Evolutionary conservation across 495 filamentous ascomycete species (phyloP).

Genomic region (Penicillium angulare): DNA sequence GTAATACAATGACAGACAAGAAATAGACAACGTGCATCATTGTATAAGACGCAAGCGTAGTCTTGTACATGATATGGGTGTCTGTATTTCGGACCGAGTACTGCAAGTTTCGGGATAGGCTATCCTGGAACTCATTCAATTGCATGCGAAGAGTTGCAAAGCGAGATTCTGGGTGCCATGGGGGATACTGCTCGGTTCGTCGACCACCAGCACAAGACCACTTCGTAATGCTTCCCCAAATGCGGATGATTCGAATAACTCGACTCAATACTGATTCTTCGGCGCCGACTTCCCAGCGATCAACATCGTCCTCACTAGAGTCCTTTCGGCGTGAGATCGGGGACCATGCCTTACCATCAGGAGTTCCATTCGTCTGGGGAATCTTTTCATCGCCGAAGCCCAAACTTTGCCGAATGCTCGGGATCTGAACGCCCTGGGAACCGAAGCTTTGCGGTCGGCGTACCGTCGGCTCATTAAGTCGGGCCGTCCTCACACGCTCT

Average conservation of each 20-base stretch:
- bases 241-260: constrained; percentile 72
- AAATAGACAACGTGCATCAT: constrained; percentile 77
- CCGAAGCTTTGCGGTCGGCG: constrained; percentile 45
- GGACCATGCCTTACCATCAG: constrained; percentile 42
- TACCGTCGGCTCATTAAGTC: constrained; percentile 35
- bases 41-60: constrained; percentile 69
- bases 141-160: constrained; percentile 60
- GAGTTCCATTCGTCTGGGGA: constrained; percentile 26
- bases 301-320: constrained; percentile 67
- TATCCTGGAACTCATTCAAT: constrained; percentile 64
- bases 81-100: constrained; percentile 76
- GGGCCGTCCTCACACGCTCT: constrained; percentile 47
- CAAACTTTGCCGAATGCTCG: constrained; percentile 46
- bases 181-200: constrained; percentile 56
- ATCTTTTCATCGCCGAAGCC: constrained; percentile 41
- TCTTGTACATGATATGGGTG: constrained; percentile 72
- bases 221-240: constrained; percentile 75
- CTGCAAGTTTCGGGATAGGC: constrained; percentile 66
- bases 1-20: constrained; percentile 73
- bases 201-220: constrained; percentile 75
- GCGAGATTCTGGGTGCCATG: constrained; percentile 62
- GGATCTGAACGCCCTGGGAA: constrained; percentile 44
- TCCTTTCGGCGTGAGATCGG: constrained; percentile 55
- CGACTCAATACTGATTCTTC: constrained; percentile 72
- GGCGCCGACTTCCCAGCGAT: constrained; percentile 55